A percentile compares a stretch with the other conserved stretches of the same genome.
Evolutionary conservation across 257 asterid species (phyloP).

Genomic region (Solanum microdontum): DNA sequence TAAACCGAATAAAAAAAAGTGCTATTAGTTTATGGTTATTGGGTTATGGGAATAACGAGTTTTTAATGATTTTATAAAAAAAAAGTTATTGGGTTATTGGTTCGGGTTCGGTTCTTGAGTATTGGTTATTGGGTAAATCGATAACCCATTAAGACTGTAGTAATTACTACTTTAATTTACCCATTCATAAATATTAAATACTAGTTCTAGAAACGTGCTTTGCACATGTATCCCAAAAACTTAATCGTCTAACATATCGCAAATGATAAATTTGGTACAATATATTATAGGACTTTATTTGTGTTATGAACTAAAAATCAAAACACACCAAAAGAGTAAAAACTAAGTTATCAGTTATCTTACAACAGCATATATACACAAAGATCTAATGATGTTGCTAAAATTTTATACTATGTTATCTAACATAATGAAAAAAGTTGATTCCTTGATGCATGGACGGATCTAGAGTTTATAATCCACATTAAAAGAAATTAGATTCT

Average conservation of each 20-base stretch:
- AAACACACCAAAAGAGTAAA: background rate
- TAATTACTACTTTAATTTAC: background rate
- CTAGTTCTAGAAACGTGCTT: background rate
- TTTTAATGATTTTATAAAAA: too few relatives aligned
- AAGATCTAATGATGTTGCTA: background rate
- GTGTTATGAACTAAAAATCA: background rate
- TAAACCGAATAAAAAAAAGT: too few relatives aligned
- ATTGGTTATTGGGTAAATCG: background rate
- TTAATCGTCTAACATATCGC: too few relatives aligned
- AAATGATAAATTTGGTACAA: background rate
- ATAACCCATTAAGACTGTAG: background rate
- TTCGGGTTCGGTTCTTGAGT: background rate
- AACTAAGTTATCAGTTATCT: background rate
- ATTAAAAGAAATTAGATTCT: too few relatives aligned
- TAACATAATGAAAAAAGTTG: too few relatives aligned
- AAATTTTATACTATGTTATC: too few relatives aligned
- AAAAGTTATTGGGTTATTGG: background rate
- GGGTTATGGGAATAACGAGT: background rate
- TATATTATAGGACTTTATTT: background rate
- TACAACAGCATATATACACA: background rate
- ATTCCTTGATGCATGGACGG: too few relatives aligned
- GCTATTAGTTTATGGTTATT: background rate
- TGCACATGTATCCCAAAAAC: too few relatives aligned
- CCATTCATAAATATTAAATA: background rate
- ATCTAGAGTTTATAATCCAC: too few relatives aligned